A percentile compares a stretch with the other conserved stretches of the same genome.
Evolutionary conservation across 306 rosid genomes (phyloP).

Genomic region (Prunus mira): DNA sequence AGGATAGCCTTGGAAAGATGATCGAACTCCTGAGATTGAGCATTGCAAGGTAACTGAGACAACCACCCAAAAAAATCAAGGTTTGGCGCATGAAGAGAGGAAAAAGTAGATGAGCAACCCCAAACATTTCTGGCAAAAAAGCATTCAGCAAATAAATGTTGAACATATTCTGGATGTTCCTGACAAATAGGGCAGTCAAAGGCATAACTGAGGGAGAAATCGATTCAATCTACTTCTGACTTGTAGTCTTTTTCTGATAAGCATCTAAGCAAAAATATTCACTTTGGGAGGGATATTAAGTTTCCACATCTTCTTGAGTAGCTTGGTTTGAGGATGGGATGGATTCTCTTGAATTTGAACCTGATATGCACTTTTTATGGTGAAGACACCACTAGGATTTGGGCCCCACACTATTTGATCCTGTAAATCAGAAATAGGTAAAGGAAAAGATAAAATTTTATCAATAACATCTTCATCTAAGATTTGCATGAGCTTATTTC

Average conservation of each 20-base stretch:
- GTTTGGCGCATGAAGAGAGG: too few relatives aligned
- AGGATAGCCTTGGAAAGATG: too few relatives aligned
- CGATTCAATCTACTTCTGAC: neutral
- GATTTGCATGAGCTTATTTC: too few relatives aligned
- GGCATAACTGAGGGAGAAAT: neutral
- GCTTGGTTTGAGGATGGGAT: neutral
- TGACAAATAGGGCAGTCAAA: neutral
- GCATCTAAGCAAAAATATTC: neutral
- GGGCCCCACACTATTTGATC: neutral
- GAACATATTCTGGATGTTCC: neutral
- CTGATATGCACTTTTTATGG: neutral
- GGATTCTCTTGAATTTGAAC: neutral
- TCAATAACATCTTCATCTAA: neutral
- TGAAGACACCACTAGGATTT: neutral
- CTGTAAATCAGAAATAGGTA: accelerated
- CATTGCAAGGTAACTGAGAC: too few relatives aligned
- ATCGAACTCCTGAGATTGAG: too few relatives aligned
- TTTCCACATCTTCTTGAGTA: neutral
- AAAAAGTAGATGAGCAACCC: too few relatives aligned
- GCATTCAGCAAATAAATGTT: too few relatives aligned
- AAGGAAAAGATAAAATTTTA: neutral
- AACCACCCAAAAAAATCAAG: too few relatives aligned
- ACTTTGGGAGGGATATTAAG: neutral
- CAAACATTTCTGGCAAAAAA: too few relatives aligned
- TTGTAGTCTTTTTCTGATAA: neutral